Conservation (phyloP, 2,329 filamentous ascomycete species). For the Grosmannia serpens region DNA sequence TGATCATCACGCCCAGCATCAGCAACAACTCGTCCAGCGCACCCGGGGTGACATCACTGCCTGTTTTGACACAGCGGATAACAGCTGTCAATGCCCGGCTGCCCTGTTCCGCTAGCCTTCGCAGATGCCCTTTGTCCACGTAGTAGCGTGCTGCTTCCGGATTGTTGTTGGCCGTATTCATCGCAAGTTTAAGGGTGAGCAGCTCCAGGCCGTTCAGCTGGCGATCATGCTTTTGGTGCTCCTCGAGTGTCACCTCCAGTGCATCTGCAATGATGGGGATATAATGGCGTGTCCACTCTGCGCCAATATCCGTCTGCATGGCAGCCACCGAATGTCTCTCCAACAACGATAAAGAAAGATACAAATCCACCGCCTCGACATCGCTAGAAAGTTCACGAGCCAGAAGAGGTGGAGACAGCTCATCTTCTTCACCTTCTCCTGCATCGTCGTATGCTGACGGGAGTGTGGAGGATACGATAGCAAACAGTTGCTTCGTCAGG, state of each 20-base stretch:
- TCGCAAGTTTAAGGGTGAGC: constrained; percentile 55
- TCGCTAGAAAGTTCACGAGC: constrained; percentile 19
- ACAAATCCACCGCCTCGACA: constrained; percentile 26
- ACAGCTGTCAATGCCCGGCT: constrained; percentile 38
- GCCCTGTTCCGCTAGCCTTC: constrained; percentile 35
- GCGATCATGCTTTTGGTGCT: constrained; percentile 18
- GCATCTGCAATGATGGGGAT: constrained; percentile 40
- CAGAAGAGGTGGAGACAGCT: not conserved
- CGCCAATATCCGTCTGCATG: constrained; percentile 29
- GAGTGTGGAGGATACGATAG: constrained; percentile 25
- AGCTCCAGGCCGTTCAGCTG: constrained; percentile 26
- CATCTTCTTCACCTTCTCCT: constrained; percentile 16
- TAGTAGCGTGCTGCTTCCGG: constrained; percentile 57
- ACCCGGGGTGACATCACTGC: constrained; percentile 35
- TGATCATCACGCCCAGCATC: constrained; percentile 73
- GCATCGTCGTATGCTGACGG: constrained; percentile 19
- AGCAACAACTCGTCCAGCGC: constrained; percentile 63
- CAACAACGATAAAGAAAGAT: constrained; percentile 34
- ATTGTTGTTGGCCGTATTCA: constrained; percentile 82
- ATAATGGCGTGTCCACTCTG: constrained; percentile 36
- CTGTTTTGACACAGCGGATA: constrained; percentile 31
- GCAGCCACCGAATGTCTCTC: constrained; percentile 41
- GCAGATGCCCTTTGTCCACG: constrained; percentile 44
- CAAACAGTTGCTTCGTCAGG: constrained; percentile 37
- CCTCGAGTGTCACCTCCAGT: constrained; percentile 23